phyloP scores from a whole-genome alignment of 2,329 filamentous ascomycete species.

The Tolypocladium paradoxum region DNA sequence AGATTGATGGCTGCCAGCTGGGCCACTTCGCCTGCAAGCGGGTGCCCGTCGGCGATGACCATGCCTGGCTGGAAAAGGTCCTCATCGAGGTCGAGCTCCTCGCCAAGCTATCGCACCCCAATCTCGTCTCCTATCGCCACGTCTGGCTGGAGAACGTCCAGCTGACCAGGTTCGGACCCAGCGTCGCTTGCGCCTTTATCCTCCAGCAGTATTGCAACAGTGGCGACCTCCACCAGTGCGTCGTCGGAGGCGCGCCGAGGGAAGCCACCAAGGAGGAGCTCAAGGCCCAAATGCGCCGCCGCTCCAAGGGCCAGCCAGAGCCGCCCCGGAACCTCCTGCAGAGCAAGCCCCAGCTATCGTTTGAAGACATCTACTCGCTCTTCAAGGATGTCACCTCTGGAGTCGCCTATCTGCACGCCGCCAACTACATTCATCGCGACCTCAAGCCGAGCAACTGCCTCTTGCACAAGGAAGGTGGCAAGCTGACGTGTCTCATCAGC shows the following conservation, averaged over 20 bases:
- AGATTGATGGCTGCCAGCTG: slow-evolving; percentile 78
- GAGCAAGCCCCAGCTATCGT: slow-evolving; percentile 39
- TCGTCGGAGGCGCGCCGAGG: slow-evolving; percentile 57
- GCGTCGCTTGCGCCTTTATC: slow-evolving; percentile 90
- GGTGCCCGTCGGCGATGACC: slow-evolving; percentile 89
- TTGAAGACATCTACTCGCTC: slow-evolving; percentile 93
- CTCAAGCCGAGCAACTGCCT: slow-evolving; percentile 95
- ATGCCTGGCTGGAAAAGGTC: slow-evolving; percentile 89
- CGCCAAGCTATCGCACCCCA: slow-evolving; percentile 84
- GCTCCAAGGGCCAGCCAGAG: slow-evolving; percentile 68
- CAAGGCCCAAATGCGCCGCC: slow-evolving; percentile 75
- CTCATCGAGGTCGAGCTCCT: slow-evolving; percentile 87
- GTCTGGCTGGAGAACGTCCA: slow-evolving; percentile 91
- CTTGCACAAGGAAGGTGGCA: slow-evolving; percentile 63
- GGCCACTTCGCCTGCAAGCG: slow-evolving; percentile 95
- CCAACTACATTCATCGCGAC: slow-evolving; percentile 92
- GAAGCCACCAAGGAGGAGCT: slow-evolving; percentile 69
- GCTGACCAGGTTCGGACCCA: slow-evolving; percentile 77
- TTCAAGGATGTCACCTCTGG: slow-evolving; percentile 94
- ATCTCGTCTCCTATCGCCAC: slow-evolving; percentile 91
- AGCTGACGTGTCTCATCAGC: slow-evolving; percentile 76
- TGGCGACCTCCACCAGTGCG: slow-evolving; percentile 80
- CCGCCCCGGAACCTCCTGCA: slow-evolving; percentile 37
- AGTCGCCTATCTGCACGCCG: slow-evolving; percentile 75
- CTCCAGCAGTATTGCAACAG: slow-evolving; percentile 95